Evolutionary conservation across 2,329 filamentous ascomycete genomes (phyloP).

Genomic region (Ceratocystis diversiconidia): DNA sequence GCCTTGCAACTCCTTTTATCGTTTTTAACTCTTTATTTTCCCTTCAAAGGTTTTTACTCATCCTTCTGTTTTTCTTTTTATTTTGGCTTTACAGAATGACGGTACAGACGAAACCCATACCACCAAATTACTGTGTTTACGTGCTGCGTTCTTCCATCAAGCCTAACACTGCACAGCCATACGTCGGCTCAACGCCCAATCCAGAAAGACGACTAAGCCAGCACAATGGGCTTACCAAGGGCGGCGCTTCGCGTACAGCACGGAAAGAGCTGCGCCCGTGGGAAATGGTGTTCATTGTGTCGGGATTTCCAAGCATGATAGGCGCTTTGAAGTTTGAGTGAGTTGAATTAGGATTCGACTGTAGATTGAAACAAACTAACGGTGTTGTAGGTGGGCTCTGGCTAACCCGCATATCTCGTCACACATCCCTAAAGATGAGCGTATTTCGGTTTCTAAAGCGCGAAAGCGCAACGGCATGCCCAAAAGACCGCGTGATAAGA

Average conservation of each 20-base stretch:
- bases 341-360: conserved; percentile 24
- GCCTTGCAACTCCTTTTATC: background rate
- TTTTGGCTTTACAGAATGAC: conserved; percentile 26
- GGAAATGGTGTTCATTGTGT: conserved; percentile 79
- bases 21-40: too few relatives aligned
- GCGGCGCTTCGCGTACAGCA: conserved; percentile 68
- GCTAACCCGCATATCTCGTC: conserved; percentile 69
- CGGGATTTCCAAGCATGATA: conserved; percentile 75
- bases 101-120: conserved; percentile 45
- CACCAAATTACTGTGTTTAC: conserved; percentile 87
- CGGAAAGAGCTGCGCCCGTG: conserved; percentile 59
- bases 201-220: conserved; percentile 73
- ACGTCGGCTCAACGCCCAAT: conserved; percentile 85
- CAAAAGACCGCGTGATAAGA: conserved; percentile 41
- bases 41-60: background rate
- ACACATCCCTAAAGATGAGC: conserved; percentile 54
- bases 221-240: conserved; percentile 74
- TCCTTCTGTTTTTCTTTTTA: background rate
- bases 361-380: conserved; percentile 1
- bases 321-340: conserved; percentile 91
- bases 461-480: conserved; percentile 41
- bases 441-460: conserved; percentile 40
- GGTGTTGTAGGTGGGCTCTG: conserved; percentile 62
- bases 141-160: conserved; percentile 70
- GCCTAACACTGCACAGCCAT: conserved; percentile 46